Percentiles rank a stretch among this genome's conserved stretches.
Conservation (phyloP, 257 asterid species). For the Vinca minor region DNA sequence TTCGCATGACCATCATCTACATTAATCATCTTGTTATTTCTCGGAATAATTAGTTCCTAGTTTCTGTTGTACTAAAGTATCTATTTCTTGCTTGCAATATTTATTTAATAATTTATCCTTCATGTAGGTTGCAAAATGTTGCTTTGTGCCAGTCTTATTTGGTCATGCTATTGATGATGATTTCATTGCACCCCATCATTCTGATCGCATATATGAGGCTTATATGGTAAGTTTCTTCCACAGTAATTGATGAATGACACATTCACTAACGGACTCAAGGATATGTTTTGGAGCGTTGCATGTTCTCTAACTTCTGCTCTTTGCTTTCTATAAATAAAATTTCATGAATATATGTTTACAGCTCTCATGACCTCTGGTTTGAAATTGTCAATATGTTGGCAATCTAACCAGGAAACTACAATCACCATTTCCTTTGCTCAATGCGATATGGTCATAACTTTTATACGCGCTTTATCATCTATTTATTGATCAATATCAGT, state of each 20-base stretch:
- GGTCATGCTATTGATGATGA: conserved; percentile 90
- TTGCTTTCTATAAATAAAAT: neutral
- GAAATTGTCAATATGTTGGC: neutral
- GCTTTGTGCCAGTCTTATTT: conserved; percentile 79
- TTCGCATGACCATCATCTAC: conserved; percentile 9
- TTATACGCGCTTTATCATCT: neutral
- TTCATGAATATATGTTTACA: neutral
- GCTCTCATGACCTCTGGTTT: neutral
- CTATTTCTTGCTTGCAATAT: neutral
- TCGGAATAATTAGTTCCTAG: no score
- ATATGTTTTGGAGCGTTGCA: conserved; percentile 7
- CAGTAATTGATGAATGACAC: neutral
- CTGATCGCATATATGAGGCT: conserved; percentile 71
- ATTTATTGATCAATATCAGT: no score
- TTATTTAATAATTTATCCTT: conserved; percentile 8
- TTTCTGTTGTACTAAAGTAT: neutral
- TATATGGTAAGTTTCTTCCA: conserved; percentile 51
- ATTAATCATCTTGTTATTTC: neutral
- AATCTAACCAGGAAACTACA: neutral
- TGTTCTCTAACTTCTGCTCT: neutral
- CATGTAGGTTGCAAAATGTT: conserved; percentile 69
- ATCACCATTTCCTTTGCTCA: neutral
- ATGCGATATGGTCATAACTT: neutral
- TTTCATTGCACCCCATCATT: conserved; percentile 90
- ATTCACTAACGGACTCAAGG: conserved; percentile 2